These are phyloP conservation scores for Luvunga scandens DNA, from an alignment of 345 rosid species.

Conservation along the genomic window DNA sequence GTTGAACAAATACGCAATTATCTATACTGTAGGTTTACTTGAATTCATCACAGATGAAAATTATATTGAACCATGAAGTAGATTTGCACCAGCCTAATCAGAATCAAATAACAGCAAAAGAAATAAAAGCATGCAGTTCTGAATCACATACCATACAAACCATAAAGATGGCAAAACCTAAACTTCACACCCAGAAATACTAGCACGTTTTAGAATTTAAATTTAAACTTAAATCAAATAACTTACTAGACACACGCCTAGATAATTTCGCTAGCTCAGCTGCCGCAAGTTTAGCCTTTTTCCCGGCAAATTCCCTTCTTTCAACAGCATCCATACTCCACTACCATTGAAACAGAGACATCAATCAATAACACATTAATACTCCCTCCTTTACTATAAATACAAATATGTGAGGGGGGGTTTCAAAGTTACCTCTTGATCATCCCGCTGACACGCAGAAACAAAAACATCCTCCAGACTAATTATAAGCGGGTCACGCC, in stretches of 20 bases:
- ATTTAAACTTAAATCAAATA: not conserved
- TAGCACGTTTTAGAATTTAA: not conserved
- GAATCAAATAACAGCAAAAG: not conserved
- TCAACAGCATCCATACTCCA: slow-evolving; percentile 82
- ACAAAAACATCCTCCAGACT: slow-evolving; percentile 73
- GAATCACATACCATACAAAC: not conserved
- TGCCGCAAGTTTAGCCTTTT: slow-evolving; percentile 88
- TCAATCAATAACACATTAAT: not conserved
- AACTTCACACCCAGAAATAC: not conserved
- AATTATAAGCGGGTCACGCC: slow-evolving; percentile 67
- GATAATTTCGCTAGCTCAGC: slow-evolving; percentile 88
- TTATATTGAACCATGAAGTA: not conserved
- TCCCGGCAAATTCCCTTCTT: slow-evolving; percentile 80
- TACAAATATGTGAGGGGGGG: not conserved
- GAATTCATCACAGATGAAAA: not conserved
- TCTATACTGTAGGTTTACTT: not conserved
- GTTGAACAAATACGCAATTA: not conserved
- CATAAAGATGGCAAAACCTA: not conserved
- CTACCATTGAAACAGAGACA: slow-evolving; percentile 25
- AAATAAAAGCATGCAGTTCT: slow-evolving; percentile 4
- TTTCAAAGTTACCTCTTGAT: slow-evolving; percentile 51
- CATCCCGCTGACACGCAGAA: slow-evolving; percentile 65
- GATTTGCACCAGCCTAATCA: not conserved
- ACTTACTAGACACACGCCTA: slow-evolving; percentile 69
- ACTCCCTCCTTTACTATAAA: not conserved